Evolutionary conservation across 495 filamentous ascomycete species (phyloP).

Genomic region (Trichoderma gamsii): DNA sequence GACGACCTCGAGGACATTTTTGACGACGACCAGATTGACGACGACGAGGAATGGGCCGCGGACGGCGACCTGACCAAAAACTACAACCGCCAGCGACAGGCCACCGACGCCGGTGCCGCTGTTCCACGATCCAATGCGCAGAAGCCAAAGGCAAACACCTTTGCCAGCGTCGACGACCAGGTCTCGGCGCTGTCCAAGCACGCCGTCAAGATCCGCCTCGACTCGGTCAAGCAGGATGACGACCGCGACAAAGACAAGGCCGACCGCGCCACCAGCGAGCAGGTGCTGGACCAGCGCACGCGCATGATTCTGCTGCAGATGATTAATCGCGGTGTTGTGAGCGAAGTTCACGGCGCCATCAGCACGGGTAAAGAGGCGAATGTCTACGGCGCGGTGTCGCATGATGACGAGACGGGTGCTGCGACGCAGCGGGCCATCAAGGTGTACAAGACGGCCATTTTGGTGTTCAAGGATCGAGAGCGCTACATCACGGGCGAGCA

Average conservation of each 20-base stretch:
- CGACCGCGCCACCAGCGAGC: conserved; percentile 87
- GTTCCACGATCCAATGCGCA: conserved; percentile 74
- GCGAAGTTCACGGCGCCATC: conserved; percentile 80
- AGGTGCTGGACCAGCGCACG: conserved; percentile 88
- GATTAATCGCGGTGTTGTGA: conserved; percentile 81
- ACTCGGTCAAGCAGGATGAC: conserved; percentile 53
- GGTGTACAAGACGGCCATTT: conserved; percentile 93
- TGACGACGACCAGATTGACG: conserved; percentile 53
- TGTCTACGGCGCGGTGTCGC: conserved; percentile 65
- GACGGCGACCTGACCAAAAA: conserved; percentile 75
- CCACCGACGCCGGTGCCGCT: conserved; percentile 45
- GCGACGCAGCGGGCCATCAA: conserved; percentile 71
- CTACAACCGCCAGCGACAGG: conserved; percentile 79
- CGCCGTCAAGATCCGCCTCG: conserved; percentile 81
- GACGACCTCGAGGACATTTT: conserved; percentile 52
- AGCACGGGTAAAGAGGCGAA: conserved; percentile 97
- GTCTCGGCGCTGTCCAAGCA: conserved; percentile 75
- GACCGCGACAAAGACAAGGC: conserved; percentile 68
- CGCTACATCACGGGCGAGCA: conserved; percentile 92
- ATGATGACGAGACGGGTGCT: conserved; percentile 41
- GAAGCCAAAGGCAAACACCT: conserved; percentile 74
- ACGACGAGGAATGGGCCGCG: conserved; percentile 51
- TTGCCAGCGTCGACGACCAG: conserved; percentile 77
- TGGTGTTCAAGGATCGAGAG: conserved; percentile 95
- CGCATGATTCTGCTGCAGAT: conserved; percentile 92